A percentile compares a stretch with the other conserved stretches of the same genome.
These are phyloP conservation scores for Achaetomium macrosporum DNA, from an alignment of 2,329 filamentous ascomycete genomes.

Conservation along the genomic window DNA sequence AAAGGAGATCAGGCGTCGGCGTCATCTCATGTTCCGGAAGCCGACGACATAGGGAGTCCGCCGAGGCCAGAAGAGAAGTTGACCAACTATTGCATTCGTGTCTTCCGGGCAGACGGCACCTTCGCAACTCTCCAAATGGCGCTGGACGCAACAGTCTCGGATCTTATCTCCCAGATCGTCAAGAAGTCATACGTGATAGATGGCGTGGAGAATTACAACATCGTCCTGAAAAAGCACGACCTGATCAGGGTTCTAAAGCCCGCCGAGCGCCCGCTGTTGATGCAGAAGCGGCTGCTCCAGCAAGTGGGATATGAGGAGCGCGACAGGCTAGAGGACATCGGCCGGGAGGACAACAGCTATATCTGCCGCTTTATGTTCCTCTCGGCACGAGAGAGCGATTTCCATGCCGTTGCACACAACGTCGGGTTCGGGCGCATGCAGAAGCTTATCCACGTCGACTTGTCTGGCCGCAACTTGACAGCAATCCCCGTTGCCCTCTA, in stretches of 20 bases:
- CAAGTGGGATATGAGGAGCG: constrained; percentile 85
- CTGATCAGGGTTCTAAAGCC: constrained; percentile 73
- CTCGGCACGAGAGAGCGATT: constrained; percentile 80
- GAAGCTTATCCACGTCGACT: constrained; percentile 90
- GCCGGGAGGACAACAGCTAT: constrained; percentile 95
- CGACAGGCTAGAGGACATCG: constrained; percentile 87
- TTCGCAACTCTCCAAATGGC: constrained; percentile 87
- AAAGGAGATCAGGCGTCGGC: constrained; percentile 59
- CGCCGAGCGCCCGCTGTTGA: constrained; percentile 75
- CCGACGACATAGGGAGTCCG: constrained; percentile 63
- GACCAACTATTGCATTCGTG: constrained; percentile 81
- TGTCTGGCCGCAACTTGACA: constrained; percentile 82
- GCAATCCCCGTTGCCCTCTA: constrained; percentile 95
- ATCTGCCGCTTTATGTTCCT: constrained; percentile 94
- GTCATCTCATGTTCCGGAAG: constrained; percentile 48
- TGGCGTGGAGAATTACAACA: constrained; percentile 88
- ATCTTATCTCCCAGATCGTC: constrained; percentile 83
- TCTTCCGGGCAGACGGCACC: constrained; percentile 89
- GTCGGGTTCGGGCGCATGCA: constrained; percentile 74
- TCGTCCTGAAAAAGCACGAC: constrained; percentile 90
- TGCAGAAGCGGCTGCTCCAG: constrained; percentile 86
- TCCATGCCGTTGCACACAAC: constrained; percentile 67
- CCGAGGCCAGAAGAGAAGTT: constrained; percentile 67
- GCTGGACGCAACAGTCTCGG: constrained; percentile 75
- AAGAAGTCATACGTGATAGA: constrained; percentile 93